Conservation (phyloP, 495 filamentous ascomycete genomes). For the Evernia prunastri region DNA sequence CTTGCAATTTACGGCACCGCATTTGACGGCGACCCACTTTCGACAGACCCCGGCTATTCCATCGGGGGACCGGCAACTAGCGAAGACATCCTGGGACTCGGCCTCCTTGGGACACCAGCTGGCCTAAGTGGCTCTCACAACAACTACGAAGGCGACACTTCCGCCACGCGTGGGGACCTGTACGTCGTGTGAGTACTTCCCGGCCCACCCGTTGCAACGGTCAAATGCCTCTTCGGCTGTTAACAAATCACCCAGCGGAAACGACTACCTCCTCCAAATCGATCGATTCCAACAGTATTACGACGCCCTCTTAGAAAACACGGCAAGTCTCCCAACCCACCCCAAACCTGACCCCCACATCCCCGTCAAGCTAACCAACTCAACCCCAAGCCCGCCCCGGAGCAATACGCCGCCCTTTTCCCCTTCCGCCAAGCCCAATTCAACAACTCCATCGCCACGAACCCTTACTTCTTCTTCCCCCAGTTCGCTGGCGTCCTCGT, state of each 20-base stretch:
- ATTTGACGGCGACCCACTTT: conserved; percentile 43
- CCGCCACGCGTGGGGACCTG: conserved; percentile 47
- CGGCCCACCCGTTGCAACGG: not conserved
- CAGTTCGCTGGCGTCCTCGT: conserved; percentile 44
- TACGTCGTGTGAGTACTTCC: conserved; percentile 32
- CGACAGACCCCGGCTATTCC: conserved; percentile 37
- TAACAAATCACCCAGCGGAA: conserved; percentile 21
- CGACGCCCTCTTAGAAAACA: conserved; percentile 20
- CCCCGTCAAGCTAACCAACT: not conserved
- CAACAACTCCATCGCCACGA: conserved; percentile 43
- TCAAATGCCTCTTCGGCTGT: not conserved
- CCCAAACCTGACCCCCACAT: too few relatives aligned
- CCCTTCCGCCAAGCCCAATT: conserved; percentile 31
- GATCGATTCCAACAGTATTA: conserved; percentile 27
- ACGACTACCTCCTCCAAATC: conserved; percentile 29
- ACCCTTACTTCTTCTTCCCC: conserved; percentile 49
- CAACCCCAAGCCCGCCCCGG: conserved; percentile 11
- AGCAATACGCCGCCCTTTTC: conserved; percentile 18
- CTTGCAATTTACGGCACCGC: conserved; percentile 46
- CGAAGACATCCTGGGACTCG: conserved; percentile 27
- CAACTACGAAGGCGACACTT: conserved; percentile 51
- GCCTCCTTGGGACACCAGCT: conserved; percentile 29
- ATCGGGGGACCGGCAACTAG: conserved; percentile 34
- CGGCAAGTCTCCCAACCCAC: conserved; percentile 5
- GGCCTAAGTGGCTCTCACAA: conserved; percentile 51